Conservation (phyloP, 805 yeast species). For the Starmerella kuoi region DNA sequence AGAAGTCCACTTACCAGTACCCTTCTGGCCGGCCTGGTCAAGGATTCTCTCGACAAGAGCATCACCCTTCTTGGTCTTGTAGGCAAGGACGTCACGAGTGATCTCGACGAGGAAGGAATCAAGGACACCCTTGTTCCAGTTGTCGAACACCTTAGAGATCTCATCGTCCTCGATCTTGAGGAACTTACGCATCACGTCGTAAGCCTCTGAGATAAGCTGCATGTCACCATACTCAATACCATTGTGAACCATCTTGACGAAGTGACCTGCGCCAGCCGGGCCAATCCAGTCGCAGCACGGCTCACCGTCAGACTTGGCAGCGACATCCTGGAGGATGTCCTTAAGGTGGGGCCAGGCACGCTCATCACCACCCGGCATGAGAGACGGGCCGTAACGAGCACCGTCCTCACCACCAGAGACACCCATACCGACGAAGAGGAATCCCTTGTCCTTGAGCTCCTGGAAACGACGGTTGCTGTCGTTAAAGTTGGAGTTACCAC, state of each 20-base stretch:
- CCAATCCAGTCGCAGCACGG: slow-evolving; percentile 99
- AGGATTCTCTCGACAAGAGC: slow-evolving; percentile 93
- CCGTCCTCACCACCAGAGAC: slow-evolving; percentile 99
- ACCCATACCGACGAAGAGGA: slow-evolving; percentile 94
- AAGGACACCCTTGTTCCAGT: slow-evolving; percentile 95
- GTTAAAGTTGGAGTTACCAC: slow-evolving; percentile 99
- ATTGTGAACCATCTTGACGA: slow-evolving; percentile 98
- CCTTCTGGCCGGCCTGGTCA: slow-evolving; percentile 98
- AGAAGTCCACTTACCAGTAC: slow-evolving; percentile 99
- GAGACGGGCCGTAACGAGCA: slow-evolving; percentile 97
- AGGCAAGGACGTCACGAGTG: slow-evolving; percentile 87
- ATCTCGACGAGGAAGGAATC: slow-evolving; percentile 96
- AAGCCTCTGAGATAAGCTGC: slow-evolving; percentile 98
- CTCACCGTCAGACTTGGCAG: slow-evolving; percentile 96
- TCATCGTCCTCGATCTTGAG: slow-evolving; percentile 84
- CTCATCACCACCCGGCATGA: slow-evolving; percentile 98
- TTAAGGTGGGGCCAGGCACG: slow-evolving; percentile 99
- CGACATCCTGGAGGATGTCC: slow-evolving; percentile 86
- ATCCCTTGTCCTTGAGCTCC: slow-evolving; percentile 76
- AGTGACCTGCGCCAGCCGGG: slow-evolving; percentile 97
- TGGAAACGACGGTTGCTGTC: slow-evolving; percentile 94
- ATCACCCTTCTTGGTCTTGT: slow-evolving; percentile 77
- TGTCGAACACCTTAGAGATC: slow-evolving; percentile 80
- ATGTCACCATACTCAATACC: slow-evolving; percentile 99
- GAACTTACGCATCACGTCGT: slow-evolving; percentile 87